Conservation (phyloP, 768 basidiomycete genomes). For the Auriscalpium vulgare region DNA sequence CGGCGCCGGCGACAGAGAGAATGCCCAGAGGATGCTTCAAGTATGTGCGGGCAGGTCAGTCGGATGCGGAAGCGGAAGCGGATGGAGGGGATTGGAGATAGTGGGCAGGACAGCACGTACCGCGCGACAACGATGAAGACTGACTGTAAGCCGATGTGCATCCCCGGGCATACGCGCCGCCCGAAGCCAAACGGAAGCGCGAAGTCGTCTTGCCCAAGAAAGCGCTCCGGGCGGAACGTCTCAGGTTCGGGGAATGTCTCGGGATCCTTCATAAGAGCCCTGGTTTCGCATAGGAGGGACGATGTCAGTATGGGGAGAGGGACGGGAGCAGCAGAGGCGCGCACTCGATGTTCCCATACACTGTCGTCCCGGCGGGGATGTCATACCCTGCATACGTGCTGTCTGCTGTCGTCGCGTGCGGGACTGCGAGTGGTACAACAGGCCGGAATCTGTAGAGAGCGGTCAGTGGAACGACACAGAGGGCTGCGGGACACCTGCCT, state of each 20-base stretch:
- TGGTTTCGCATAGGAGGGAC: background rate
- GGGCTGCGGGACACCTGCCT: background rate
- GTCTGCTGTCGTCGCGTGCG: slow-evolving; percentile 2
- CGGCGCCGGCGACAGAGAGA: background rate
- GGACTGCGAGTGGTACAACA: background rate
- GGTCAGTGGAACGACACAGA: background rate
- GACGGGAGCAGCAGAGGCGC: background rate
- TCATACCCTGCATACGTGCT: slow-evolving; percentile 5
- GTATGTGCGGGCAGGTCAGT: no score
- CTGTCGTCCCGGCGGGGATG: slow-evolving; percentile 3
- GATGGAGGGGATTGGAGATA: background rate
- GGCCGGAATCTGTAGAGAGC: slow-evolving; percentile 3
- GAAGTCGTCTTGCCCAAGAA: slow-evolving; percentile 3
- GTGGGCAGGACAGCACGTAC: background rate
- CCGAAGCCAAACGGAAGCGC: slow-evolving; percentile 3
- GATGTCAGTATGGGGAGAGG: no score
- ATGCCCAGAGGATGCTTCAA: slow-evolving; percentile 1
- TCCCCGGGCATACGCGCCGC: slow-evolving; percentile 1
- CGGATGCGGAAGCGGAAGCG: no score
- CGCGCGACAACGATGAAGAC: background rate
- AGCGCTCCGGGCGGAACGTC: slow-evolving; percentile 13
- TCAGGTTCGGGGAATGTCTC: slow-evolving; percentile 5
- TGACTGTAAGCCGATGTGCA: slow-evolving; percentile 1
- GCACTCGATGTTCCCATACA: slow-evolving; percentile 7
- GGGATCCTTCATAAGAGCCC: slow-evolving; percentile 10